Evolutionary conservation across 2,329 filamentous ascomycete species (phyloP).

Genomic region (Diaporthe citriasiana): DNA sequence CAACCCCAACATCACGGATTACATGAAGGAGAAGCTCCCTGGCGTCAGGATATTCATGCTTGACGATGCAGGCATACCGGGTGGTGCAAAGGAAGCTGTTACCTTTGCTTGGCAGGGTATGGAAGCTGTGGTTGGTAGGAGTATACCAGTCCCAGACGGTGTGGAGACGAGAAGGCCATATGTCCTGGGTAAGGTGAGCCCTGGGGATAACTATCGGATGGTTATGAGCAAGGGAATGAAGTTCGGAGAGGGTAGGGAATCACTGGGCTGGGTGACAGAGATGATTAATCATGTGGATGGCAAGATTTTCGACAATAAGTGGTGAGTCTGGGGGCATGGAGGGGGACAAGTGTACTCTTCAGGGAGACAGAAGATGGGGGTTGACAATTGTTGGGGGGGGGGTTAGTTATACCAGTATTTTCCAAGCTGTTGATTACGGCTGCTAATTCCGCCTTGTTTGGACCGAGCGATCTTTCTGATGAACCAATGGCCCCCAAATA

Average conservation of each 20-base stretch:
- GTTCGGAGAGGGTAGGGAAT: not conserved
- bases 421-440: not conserved
- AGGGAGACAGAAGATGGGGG: not conserved
- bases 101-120: conserved; percentile 5
- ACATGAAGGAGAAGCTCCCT: conserved; percentile 64
- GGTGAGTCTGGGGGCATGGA: too few species aligned
- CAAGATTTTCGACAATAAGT: not conserved
- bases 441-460: not conserved
- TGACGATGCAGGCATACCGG: conserved; percentile 70
- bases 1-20: conserved; percentile 69
- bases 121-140: not conserved
- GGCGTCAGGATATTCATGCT: conserved; percentile 66
- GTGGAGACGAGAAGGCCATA: not conserved
- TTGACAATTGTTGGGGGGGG: not conserved
- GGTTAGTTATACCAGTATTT: too few species aligned
- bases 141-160: not conserved
- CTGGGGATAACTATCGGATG: not conserved
- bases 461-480: not conserved
- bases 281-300: not conserved
- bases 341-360: too few species aligned
- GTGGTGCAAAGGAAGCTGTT: conserved; percentile 68
- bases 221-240: not conserved
- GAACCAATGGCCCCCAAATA: not conserved
- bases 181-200: not conserved
- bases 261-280: conserved; percentile 1